Evolutionary conservation across 805 yeast genomes (phyloP), one percentile per base, ranked within the genome.

Genomic region (Metschnikowia hibisci): DNA sequence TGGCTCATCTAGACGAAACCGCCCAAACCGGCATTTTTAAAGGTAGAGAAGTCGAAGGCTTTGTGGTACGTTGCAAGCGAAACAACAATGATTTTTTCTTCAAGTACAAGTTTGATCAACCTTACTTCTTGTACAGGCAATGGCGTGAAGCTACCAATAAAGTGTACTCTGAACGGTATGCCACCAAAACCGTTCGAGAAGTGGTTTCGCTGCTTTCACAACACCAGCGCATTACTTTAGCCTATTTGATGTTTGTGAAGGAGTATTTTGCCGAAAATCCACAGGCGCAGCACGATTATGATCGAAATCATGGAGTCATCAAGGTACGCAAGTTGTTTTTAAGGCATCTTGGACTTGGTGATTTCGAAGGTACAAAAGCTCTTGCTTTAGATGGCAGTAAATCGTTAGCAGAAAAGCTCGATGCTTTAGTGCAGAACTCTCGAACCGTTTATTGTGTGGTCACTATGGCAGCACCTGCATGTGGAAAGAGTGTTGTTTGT

Each of bases 71-170:
- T 43, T 79, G 90, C 53, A 71, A 74, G 35, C 44, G 53, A 6
- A 49, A 46, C 13, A 47, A 37, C 13, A 34, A 38, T 1, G 86
- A 82, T 49, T 88, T 76, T 55, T 87, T 91, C 63, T 93, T 89
- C 78, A 93, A 93, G 64, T 93, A 71, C 68, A 93, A 93, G 63
- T 93, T 93, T 61, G 96, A 89, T 52, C 96, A 93, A 64, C 99
- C 99, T 0, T 93, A 93, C 59, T 66, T 89, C 34, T 75, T 93
- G 75, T 93, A 89, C 62, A 74, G 99, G 45, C 87, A 85, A 54
- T 80, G 95, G 78, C 75, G 99, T 51, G 98, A 93, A 56, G 85
- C 81, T 2, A 88, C 97, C 0, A 82, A 78, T 56, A 68, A 67
- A 34, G 76, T 77, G 47, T 71, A 85, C 8, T 44, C 55, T 0